Evolutionary conservation across 1,139 yeast genomes (phyloP).

Genomic region (Ashbya aceris): DNA sequence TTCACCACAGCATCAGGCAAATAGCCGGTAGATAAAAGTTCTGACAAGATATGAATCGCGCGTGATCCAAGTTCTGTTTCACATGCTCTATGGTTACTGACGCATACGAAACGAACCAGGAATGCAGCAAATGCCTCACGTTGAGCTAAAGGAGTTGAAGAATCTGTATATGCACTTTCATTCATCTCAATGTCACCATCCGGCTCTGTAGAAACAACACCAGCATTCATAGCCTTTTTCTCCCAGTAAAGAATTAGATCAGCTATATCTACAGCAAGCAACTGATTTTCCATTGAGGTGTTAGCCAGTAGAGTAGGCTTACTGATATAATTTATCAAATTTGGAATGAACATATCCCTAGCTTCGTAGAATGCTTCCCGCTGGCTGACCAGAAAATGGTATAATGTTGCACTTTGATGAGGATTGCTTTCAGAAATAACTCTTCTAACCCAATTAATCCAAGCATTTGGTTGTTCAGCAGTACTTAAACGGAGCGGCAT

Average conservation of each 20-base stretch:
- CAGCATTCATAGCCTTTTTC: constrained; percentile 34
- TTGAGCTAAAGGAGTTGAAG: constrained; percentile 52
- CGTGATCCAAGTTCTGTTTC: constrained; percentile 78
- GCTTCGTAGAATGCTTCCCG: constrained; percentile 77
- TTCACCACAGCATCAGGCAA: constrained; percentile 89
- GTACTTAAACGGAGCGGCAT: constrained; percentile 60
- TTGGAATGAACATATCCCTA: constrained; percentile 81
- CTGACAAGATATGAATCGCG: constrained; percentile 67
- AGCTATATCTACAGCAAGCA: constrained; percentile 80
- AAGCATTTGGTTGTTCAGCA: constrained; percentile 53
- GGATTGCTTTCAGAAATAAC: constrained; percentile 87
- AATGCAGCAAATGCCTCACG: constrained; percentile 91
- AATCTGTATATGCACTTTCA: constrained; percentile 3
- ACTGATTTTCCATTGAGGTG: constrained; percentile 74
- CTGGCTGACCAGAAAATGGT: constrained; percentile 82
- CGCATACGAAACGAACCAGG: constrained; percentile 78
- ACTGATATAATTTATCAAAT: constrained; percentile 91
- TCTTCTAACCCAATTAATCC: constrained; percentile 95
- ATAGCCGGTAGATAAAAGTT: constrained; percentile 56
- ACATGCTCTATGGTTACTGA: constrained; percentile 75
- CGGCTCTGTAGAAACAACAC: constrained; percentile 10
- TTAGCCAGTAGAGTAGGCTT: constrained; percentile 75
- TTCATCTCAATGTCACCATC: constrained; percentile 6
- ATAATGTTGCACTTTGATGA: constrained; percentile 61
- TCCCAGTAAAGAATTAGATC: constrained; percentile 87